Conservation (phyloP, 1,284 basidiomycete species). For the Apiotrichum montevideense region DNA sequence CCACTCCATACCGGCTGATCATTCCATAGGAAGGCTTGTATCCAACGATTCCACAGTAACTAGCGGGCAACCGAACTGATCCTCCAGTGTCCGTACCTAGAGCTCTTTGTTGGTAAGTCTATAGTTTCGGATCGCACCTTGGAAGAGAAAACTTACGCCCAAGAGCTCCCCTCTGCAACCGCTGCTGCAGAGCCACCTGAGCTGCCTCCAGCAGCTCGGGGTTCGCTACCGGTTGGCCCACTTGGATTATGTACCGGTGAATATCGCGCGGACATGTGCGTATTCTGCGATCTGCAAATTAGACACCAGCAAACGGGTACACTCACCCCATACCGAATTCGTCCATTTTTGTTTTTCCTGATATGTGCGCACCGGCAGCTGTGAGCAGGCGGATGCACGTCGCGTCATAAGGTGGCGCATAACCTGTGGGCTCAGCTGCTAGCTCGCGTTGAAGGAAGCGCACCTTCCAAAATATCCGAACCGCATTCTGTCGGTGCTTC, state of each 20-base stretch:
- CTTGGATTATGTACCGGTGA: slow-evolving; percentile 67
- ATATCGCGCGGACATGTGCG: slow-evolving; percentile 23
- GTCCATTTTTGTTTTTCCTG: slow-evolving; percentile 92
- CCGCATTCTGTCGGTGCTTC: slow-evolving; percentile 70
- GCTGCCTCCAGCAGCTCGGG: slow-evolving; percentile 60
- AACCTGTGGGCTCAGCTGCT: slow-evolving; percentile 41
- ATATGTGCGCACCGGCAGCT: slow-evolving; percentile 61
- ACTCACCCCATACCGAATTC: slow-evolving; percentile 95
- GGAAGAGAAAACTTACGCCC: slow-evolving; percentile 56
- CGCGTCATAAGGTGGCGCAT: slow-evolving; percentile 76
- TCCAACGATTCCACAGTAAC: slow-evolving; percentile 87
- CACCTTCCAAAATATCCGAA: slow-evolving; percentile 65
- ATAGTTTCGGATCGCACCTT: background rate
- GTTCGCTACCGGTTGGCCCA: slow-evolving; percentile 43
- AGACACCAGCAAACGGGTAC: slow-evolving; percentile 19
- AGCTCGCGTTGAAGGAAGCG: slow-evolving; percentile 3
- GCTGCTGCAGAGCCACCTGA: slow-evolving; percentile 51
- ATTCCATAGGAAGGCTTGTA: slow-evolving; percentile 93
- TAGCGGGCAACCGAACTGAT: slow-evolving; percentile 83
- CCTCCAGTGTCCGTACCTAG: slow-evolving; percentile 94
- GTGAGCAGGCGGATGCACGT: slow-evolving; percentile 68
- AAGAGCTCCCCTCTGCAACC: slow-evolving; percentile 59
- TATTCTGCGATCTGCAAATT: slow-evolving; percentile 27
- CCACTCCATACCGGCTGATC: slow-evolving; percentile 83
- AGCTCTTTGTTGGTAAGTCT: slow-evolving; percentile 54